Evolutionary conservation across 169 alveolate genomes (phyloP).

Genomic region (Plasmodium cynomolgi): DNA sequence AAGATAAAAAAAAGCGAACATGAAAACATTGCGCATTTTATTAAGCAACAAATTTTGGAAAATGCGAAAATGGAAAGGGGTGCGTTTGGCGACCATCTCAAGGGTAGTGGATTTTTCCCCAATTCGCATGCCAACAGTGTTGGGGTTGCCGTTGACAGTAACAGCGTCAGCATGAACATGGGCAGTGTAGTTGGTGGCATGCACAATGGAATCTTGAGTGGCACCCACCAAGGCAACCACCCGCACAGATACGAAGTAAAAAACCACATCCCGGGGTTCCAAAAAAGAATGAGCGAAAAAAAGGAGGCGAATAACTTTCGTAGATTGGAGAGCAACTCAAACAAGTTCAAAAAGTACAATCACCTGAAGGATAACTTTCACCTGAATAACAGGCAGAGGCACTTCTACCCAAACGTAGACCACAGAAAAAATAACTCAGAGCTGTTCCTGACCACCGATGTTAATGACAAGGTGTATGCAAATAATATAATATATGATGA

Average conservation of each 20-base stretch:
- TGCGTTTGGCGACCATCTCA: neutral
- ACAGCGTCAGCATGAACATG: neutral
- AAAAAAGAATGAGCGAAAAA: slow-evolving; percentile 9
- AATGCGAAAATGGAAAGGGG: neutral
- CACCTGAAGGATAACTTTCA: slow-evolving; percentile 63
- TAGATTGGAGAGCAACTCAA: slow-evolving; percentile 23
- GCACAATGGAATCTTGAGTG: neutral
- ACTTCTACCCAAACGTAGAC: slow-evolving; percentile 24
- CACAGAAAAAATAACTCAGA: slow-evolving; percentile 57
- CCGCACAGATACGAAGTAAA: slow-evolving; percentile 30
- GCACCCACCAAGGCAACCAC: neutral
- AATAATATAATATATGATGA: slow-evolving; percentile 71
- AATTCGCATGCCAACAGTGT: neutral
- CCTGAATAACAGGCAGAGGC: slow-evolving; percentile 32
- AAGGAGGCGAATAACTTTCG: neutral
- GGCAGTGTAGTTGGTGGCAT: neutral
- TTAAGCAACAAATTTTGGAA: neutral
- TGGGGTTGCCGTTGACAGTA: neutral
- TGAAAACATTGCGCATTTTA: neutral
- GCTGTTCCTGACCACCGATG: slow-evolving; percentile 3
- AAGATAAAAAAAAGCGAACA: neutral
- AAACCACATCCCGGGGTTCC: neutral
- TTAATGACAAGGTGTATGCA: slow-evolving; percentile 38
- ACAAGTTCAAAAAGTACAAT: slow-evolving; percentile 52
- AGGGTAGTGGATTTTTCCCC: neutral